Base-by-base conservation (phyloP, 306 rosid genomes). In the Sechiopsis laciniata region DNA sequence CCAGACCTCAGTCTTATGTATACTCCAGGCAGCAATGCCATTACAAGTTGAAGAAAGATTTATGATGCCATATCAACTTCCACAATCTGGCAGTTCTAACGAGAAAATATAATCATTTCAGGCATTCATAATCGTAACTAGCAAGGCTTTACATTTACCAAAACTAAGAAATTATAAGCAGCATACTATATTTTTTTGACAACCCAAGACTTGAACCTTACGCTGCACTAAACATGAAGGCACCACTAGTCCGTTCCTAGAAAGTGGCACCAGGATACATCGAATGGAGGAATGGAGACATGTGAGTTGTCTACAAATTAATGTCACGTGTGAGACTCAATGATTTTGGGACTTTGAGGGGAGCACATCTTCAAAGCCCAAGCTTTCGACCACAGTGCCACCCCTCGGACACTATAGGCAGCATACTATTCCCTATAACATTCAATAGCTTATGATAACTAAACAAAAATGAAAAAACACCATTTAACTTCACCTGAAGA, bases 401-500 rank as follows among this genome's bases (percentile, higher is more conserved):
- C n/a, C n/a, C n/a, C n/a, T n/a, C n/a, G n/a, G n/a, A n/a, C n/a
- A n/a, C n/a, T n/a, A n/a, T n/a, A n/a, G n/a, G n/a, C n/a, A n/a
- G n/a, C n/a, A n/a, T n/a, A n/a, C n/a, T n/a, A 26, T 26, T 32
- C 37, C 52, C 48, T n/a, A 51, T 17, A 32, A 64, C 0, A 64
- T 64, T 7, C 29, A 64, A 35, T 56, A 5, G 11, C 52, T 42
- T 65, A 64, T 37, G 71, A 19, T 13, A 50, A 29, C 51, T 24
- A 54, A 73, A 70, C 29, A 26, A 26, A 26, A n/a, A n/a, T 5
- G 5, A 22, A 8, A 2, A 57, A 24, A n/a, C 2, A 45, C 4
- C 59, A 37, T 29, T 17, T 4, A 68, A 64, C 75, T 26, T 74
- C 74, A 94, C 98, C 98, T n/a, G 80, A 42, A 3, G 85, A 76